Base-by-base conservation (phyloP, 768 basidiomycete species). In the Trametes cinnabarina region DNA sequence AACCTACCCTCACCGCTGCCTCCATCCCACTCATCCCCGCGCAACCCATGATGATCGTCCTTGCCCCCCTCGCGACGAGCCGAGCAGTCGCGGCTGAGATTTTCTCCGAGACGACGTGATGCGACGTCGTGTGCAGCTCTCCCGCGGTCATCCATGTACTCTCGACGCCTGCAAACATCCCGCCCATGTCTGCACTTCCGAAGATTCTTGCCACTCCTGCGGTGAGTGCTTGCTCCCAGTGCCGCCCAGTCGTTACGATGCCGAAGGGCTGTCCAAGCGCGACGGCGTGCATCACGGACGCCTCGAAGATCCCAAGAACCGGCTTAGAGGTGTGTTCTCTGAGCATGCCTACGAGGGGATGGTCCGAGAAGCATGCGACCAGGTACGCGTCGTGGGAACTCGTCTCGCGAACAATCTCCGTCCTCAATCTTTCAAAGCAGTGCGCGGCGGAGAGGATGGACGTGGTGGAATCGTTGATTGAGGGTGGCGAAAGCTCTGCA, bases 261-360 rank as follows among this genome's bases (percentile, higher is more conserved):
- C 71, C 74, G 55, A 73, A 77, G 17, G 58, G 62, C 28, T 53
- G 34, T 14, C 63, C 68, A 47, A 61, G 52, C 12, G 59, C 57
- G 37, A 70, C 48, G 11, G 70, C 67, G 28, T 71, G 65, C 25
- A 72, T 50, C 46, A 74, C 40, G 46, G 68, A 68, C 10, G 73
- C 71, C 54, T 77, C 72, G 62, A 76, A 71, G 50, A 77, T 75
- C 39, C 70, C 72, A 14, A 74, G 58, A 8, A 72, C 71, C 2
- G 69, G 70, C 20, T 34, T 56, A 17, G 37, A 12, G 3, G 55
- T 56, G 6, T 57, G 39, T 23, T 61, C 44, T 20, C 66, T 61
- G 19, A 68, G 61, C 28, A 67, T 54, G 14, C 55, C 41, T n/a
- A 71, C 70, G 40, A 75, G 63, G 9, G 72, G 69, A 58, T 74